phyloP scores from a whole-genome alignment of 495 filamentous ascomycete species.

The Oidiodendron maius region DNA sequence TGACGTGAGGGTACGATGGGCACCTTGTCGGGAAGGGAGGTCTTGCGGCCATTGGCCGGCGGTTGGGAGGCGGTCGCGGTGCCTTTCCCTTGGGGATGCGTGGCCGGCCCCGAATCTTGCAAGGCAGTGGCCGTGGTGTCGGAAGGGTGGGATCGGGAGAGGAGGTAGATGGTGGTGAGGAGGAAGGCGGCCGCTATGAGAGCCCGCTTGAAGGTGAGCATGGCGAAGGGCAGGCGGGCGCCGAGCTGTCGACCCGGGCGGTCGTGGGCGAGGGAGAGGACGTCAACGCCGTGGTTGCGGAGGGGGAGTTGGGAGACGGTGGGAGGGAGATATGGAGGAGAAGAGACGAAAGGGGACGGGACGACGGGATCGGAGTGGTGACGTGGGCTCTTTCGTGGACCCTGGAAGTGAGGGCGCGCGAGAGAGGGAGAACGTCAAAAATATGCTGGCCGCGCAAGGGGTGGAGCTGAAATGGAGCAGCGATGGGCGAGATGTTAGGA shows the following conservation, averaged over 20 bases:
- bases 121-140: constrained; percentile 25
- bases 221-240: constrained; percentile 14
- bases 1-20: neutral
- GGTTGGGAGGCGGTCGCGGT: constrained; percentile 7
- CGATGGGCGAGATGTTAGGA: neutral
- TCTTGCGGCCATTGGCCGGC: constrained; percentile 7
- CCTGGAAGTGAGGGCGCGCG: too few relatives aligned
- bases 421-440: neutral
- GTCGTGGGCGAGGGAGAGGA: neutral
- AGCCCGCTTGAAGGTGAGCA: constrained; percentile 65
- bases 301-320: too few relatives aligned
- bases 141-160: constrained; percentile 54
- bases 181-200: constrained; percentile 62
- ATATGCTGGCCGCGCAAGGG: neutral
- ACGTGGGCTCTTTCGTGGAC: too few relatives aligned
- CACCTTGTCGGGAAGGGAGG: constrained; percentile 3
- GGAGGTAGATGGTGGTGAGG: constrained; percentile 63
- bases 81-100: neutral
- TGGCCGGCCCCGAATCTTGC: constrained; percentile 1
- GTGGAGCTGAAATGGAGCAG: too few relatives aligned
- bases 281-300: too few relatives aligned
- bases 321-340: neutral
- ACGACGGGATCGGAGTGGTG: too few relatives aligned
- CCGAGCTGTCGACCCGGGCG: too few relatives aligned
- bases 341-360: too few relatives aligned